Conservation (phyloP, 108 stramenopile genomes). For the Skeletonema costatum region DNA sequence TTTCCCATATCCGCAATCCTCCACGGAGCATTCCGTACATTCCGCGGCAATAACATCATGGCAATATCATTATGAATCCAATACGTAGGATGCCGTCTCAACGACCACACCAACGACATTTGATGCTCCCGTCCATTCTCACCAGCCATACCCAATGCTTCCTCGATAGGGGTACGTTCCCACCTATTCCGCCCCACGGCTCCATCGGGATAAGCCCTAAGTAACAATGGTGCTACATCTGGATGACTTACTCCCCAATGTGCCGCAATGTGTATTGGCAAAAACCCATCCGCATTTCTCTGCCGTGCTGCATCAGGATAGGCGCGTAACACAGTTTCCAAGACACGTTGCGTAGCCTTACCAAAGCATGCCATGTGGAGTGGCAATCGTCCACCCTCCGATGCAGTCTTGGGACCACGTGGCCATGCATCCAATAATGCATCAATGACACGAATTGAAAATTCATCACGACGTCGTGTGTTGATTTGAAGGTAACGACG, state of each 20-base stretch:
- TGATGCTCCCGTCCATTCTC: constrained; percentile 90
- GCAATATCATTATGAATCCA: constrained; percentile 71
- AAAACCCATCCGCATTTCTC: constrained; percentile 80
- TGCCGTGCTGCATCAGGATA: constrained; percentile 87
- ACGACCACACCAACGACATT: constrained; percentile 71
- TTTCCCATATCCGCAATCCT: constrained; percentile 37
- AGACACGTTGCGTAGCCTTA: constrained; percentile 70
- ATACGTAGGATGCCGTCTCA: constrained; percentile 83
- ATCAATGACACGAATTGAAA: constrained; percentile 77
- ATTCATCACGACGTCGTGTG: constrained; percentile 63
- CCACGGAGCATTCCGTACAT: constrained; percentile 56
- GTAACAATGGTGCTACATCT: constrained; percentile 65
- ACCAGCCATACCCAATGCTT: constrained; percentile 88
- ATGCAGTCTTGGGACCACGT: constrained; percentile 65
- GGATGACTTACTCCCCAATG: constrained; percentile 88
- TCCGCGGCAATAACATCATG: constrained; percentile 46
- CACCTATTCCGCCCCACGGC: constrained; percentile 87
- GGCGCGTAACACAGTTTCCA: constrained; percentile 68
- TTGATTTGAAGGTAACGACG: constrained; percentile 52
- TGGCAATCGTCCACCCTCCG: constrained; percentile 82
- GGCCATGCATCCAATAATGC: constrained; percentile 87
- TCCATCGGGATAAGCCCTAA: constrained; percentile 85
- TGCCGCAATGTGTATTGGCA: constrained; percentile 81
- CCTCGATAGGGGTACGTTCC: constrained; percentile 88
- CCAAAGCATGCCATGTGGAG: constrained; percentile 87